Evolutionary conservation across 768 basidiomycete species (phyloP), one percentile per base, ranked within the genome.

Genomic region (Suillus bovinus): DNA sequence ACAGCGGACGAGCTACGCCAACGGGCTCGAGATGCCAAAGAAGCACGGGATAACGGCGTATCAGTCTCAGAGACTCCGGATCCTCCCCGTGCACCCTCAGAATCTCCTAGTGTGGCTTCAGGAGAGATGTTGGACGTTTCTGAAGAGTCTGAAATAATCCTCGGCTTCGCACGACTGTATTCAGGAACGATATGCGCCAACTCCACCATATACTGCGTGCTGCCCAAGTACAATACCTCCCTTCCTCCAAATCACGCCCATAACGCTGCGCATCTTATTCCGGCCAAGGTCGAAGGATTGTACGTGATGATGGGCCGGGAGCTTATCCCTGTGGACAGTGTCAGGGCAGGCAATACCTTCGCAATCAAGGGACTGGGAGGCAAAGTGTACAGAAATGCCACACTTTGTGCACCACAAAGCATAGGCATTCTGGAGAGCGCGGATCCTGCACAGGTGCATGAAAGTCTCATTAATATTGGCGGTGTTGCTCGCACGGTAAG

Each of bases 221-320:
- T 99, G 29, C 97, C 97, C 8, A 98, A 96, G 77, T 99, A 93
- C 78, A 84, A 88, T 66, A 70, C 80, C 22, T 62, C 82, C 2
- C 77, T 93, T 20, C 81, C 79, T 5, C 87, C 91, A 0, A 77
- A 77, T 13, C 87, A 95, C 68, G 84, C 88, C 8, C 71, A 75
- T 36, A 99, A 99, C 75, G 76, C 73, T 16, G 85, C 84, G 64
- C 83, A 90, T 69, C 67, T 95, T 47, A 71, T 82, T 27, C 76
- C 79, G 10, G 81, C 88, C 27, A 80, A 78, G n/a, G 85, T 96
- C 16, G 84, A 87, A 61, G 88, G 86, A 7, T 75, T 99, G 58
- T 99, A 98, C 74, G 84, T 91, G 55, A 98, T 99, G 94, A 99
- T 99, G 97, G 97, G 97, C 3, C 79, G 93, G 47, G 96, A 98